phyloP scores from a whole-genome alignment of 2,329 filamentous ascomycete genomes.

The Colletotrichum limetticola region DNA sequence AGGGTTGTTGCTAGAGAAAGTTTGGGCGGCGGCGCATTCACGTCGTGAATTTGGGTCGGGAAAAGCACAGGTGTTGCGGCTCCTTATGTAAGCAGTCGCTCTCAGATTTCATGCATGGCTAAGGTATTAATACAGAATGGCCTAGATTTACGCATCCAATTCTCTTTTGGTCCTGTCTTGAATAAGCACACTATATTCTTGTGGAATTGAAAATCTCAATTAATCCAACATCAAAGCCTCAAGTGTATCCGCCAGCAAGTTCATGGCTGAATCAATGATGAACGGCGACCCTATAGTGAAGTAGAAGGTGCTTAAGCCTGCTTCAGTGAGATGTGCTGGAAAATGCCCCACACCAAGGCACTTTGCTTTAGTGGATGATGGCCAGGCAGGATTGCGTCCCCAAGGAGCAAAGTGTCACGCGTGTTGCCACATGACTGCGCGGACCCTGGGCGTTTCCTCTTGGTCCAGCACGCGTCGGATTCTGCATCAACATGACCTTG shows the following conservation, averaged over 20 bases:
- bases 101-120: neutral
- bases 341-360: too few species aligned
- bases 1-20: neutral
- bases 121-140: neutral
- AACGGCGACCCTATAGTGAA: too few species aligned
- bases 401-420: neutral
- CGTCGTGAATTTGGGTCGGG: slow-evolving; percentile 14
- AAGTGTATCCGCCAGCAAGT: too few species aligned
- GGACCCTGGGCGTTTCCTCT: slow-evolving; percentile 6
- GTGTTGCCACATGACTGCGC: slow-evolving; percentile 43
- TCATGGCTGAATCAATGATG: too few species aligned
- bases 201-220: too few species aligned
- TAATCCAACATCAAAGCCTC: too few species aligned
- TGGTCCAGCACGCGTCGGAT: neutral
- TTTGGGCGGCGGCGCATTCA: neutral
- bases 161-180: neutral
- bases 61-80: neutral
- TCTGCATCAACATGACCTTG: slow-evolving; percentile 14
- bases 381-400: neutral
- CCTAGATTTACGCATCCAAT: neutral
- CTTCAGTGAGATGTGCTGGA: too few species aligned
- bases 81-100: neutral
- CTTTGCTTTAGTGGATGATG: neutral
- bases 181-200: too few species aligned
- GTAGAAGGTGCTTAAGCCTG: too few species aligned